Evolutionary conservation across 139 green algal species (phyloP), one percentile per base, ranked within the genome.

Genomic region (Gonium pectorale): DNA sequence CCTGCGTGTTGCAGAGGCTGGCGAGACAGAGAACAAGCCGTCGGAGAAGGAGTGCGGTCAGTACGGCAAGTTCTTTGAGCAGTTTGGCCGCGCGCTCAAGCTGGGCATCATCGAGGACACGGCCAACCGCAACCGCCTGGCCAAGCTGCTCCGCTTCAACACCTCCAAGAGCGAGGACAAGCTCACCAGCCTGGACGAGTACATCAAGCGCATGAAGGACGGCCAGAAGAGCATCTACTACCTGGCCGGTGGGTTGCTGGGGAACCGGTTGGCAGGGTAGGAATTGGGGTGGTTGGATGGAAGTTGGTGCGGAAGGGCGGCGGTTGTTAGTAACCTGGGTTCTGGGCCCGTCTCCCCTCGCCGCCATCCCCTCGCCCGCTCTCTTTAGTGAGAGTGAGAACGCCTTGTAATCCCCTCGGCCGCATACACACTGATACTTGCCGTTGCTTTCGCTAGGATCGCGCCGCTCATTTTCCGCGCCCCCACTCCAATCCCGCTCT

Each of bases 211-310:
- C 79, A 99, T 99, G 96, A 98, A 98, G 94, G 79, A 92, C 29
- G 94, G 92, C 5, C 95, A 98, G 86, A 99, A 99, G 93, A 84
- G 94, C 70, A 99, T 99, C 91, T 99, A 98, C 92, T 99, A 97
- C 93, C 80, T 99, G 19, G 91, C 95, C 2, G 87, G 87, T 94
- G 68, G 63, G 82, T 63, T n/a, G n/a, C n/a, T n/a, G n/a, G n/a
- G n/a, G n/a, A n/a, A n/a, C n/a, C n/a, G n/a, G n/a, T n/a, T n/a
- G n/a, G n/a, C n/a, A n/a, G n/a, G n/a, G n/a, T n/a, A n/a, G n/a
- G n/a, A n/a, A n/a, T n/a, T n/a, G n/a, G n/a, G n/a, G n/a, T n/a
- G n/a, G n/a, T n/a, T n/a, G n/a, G n/a, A n/a, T n/a, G n/a, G n/a
- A n/a, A n/a, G n/a, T n/a, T n/a, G n/a, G n/a, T n/a, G n/a, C n/a